Conservation (phyloP, 495 filamentous ascomycete genomes). For the Podospora pseudopauciseta region DNA sequence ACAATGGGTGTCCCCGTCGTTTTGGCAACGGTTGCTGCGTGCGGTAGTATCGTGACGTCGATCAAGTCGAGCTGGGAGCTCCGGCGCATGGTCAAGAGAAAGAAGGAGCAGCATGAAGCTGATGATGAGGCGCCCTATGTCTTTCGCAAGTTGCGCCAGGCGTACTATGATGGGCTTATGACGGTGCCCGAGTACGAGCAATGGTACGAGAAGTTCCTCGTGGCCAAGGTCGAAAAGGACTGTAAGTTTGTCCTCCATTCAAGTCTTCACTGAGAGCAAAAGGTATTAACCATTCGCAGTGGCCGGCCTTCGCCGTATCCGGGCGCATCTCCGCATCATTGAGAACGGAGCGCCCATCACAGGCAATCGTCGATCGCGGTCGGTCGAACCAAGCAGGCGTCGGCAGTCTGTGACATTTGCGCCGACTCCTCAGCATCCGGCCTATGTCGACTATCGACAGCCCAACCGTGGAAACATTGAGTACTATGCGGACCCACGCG, state of each 20-base stretch:
- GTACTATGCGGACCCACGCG: slow-evolving; percentile 13
- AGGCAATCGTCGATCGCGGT: slow-evolving; percentile 12
- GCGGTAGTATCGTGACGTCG: slow-evolving; percentile 27
- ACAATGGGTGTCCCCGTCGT: slow-evolving; percentile 22
- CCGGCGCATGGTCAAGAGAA: slow-evolving; percentile 26
- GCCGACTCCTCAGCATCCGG: background rate
- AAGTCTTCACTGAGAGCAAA: too few species aligned
- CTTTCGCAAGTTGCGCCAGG: slow-evolving; percentile 22
- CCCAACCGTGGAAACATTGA: slow-evolving; percentile 9
- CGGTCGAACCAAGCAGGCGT: slow-evolving; percentile 8
- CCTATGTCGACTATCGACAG: slow-evolving; percentile 4
- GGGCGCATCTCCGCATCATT: slow-evolving; percentile 21
- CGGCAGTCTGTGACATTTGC: slow-evolving; percentile 16
- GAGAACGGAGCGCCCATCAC: slow-evolving; percentile 21
- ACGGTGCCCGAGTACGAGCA: slow-evolving; percentile 17
- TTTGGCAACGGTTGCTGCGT: slow-evolving; percentile 24
- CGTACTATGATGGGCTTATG: slow-evolving; percentile 22
- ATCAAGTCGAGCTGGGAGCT: slow-evolving; percentile 29
- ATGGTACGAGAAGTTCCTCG: slow-evolving; percentile 25
- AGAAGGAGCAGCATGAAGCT: slow-evolving; percentile 18
- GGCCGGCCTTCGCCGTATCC: slow-evolving; percentile 17
- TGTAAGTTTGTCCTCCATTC: slow-evolving; percentile 14
- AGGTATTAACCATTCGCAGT: slow-evolving; percentile 13
- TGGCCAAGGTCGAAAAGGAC: slow-evolving; percentile 27
- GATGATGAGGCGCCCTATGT: slow-evolving; percentile 26